Evolutionary conservation across 495 filamentous ascomycete genomes (phyloP).

Genomic region (Podospora pseudocomata): DNA sequence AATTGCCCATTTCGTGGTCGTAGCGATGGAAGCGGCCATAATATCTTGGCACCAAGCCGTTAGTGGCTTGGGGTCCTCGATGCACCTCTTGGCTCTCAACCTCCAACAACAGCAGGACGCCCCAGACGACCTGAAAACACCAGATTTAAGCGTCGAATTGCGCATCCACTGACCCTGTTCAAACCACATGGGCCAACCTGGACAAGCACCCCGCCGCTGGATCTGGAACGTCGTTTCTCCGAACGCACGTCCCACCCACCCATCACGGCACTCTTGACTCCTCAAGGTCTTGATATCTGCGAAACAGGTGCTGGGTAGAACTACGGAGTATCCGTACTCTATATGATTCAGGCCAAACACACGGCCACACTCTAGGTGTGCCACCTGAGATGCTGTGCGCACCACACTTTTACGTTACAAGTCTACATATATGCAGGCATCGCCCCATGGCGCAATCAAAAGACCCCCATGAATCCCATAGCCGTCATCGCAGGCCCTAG

Average conservation of each 20-base stretch:
- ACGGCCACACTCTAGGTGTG: background rate
- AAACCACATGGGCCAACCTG: conserved; percentile 1
- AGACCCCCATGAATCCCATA: background rate
- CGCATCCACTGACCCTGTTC: background rate
- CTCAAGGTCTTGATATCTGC: background rate
- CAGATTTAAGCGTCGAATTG: background rate
- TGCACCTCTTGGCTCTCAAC: background rate
- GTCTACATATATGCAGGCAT: background rate
- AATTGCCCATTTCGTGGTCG: background rate
- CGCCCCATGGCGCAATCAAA: background rate
- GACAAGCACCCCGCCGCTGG: background rate
- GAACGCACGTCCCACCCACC: background rate
- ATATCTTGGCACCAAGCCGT: background rate
- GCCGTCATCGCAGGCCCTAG: background rate
- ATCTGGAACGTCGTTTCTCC: background rate
- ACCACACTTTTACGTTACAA: background rate
- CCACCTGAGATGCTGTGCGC: background rate
- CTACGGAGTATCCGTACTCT: background rate
- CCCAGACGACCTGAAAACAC: background rate
- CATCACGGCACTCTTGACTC: background rate
- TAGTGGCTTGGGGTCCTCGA: background rate
- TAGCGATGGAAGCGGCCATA: background rate
- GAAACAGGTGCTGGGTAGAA: background rate
- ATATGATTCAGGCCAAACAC: background rate
- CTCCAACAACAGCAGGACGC: background rate